Percentiles rank a stretch among this genome's conserved stretches.
phyloP scores from a whole-genome alignment of 768 basidiomycete genomes.

The Hemileccinum rubropunctum region DNA sequence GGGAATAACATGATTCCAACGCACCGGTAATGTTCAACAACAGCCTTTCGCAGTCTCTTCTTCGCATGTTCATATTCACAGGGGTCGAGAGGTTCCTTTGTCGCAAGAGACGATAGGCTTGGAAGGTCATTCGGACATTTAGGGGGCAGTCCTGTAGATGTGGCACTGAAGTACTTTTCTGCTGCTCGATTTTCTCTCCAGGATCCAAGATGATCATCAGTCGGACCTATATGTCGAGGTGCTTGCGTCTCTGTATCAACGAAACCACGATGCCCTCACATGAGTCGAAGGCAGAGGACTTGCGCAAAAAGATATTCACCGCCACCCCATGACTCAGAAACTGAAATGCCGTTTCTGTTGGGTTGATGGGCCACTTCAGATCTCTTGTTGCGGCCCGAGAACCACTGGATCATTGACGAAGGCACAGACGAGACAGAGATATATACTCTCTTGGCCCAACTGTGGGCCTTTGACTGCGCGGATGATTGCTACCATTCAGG shows the following conservation, averaged over 20 bases:
- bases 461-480: background rate
- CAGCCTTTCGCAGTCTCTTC: conserved; percentile 78
- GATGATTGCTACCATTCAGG: conserved; percentile 13
- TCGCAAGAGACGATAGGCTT: background rate
- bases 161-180: background rate
- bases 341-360: background rate
- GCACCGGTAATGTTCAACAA: conserved; percentile 80
- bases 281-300: background rate
- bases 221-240: background rate
- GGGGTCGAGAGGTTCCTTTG: conserved; percentile 45
- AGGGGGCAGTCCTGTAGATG: background rate
- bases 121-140: background rate
- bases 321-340: conserved; percentile 3
- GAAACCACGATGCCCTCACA: background rate
- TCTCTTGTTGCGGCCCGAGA: background rate
- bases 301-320: conserved; percentile 3
- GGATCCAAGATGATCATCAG: background rate
- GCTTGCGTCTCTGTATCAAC: background rate
- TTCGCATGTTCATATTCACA: conserved; percentile 85
- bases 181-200: background rate
- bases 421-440: conserved; percentile 4
- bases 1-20: conserved; percentile 5
- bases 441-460: conserved; percentile 14
- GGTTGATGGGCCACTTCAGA: background rate
- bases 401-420: conserved; percentile 2